Conservation (phyloP, 2,329 filamentous ascomycete species). For the Truncatella angustata region DNA sequence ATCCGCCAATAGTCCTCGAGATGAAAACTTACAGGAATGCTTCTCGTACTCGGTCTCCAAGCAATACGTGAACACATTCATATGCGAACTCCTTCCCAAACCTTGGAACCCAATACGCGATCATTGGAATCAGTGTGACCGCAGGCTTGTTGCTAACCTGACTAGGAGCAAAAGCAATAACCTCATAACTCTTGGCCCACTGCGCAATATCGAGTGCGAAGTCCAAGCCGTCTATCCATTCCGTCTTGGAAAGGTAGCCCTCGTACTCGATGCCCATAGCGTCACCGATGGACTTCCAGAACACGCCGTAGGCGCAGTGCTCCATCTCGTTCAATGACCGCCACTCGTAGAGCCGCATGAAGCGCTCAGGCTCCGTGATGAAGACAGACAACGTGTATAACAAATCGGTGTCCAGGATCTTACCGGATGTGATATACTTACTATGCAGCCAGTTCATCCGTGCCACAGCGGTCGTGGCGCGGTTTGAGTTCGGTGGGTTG, state of each 20-base stretch:
- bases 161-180: constrained; percentile 53
- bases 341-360: constrained; percentile 69
- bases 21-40: constrained; percentile 58
- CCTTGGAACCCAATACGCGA: constrained; percentile 54
- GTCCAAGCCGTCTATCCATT: constrained; percentile 50
- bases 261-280: constrained; percentile 62
- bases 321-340: constrained; percentile 65
- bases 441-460: constrained; percentile 39
- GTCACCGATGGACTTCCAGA: constrained; percentile 72
- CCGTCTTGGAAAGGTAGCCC: constrained; percentile 28
- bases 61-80: constrained; percentile 54
- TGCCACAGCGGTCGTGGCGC: constrained; percentile 32
- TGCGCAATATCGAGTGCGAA: constrained; percentile 46
- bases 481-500: constrained; percentile 34
- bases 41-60: constrained; percentile 62
- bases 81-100: constrained; percentile 43
- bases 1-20: too few relatives aligned
- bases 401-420: constrained; percentile 35
- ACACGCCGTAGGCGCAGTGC: constrained; percentile 61
- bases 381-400: constrained; percentile 53
- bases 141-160: constrained; percentile 50
- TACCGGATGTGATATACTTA: constrained; percentile 30
- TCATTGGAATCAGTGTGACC: constrained; percentile 56
- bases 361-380: constrained; percentile 62
- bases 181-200: constrained; percentile 59